phyloP scores from a whole-genome alignment of 148 eudicot species.

The Hydrangea macrophylla region DNA sequence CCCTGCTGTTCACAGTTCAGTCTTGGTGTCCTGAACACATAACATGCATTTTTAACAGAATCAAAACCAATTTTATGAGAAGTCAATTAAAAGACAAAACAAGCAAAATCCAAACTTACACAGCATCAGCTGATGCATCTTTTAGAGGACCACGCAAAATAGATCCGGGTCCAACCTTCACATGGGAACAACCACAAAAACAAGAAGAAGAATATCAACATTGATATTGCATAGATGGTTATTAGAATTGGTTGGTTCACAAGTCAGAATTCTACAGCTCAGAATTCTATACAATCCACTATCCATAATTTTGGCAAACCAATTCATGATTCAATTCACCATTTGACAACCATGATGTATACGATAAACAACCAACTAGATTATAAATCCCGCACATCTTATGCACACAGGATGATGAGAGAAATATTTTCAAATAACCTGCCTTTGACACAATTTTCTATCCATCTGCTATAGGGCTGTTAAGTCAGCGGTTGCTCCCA shows the following conservation, averaged over 20 bases:
- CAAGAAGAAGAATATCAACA: neutral
- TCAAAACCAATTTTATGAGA: neutral
- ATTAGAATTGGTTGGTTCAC: too few species aligned
- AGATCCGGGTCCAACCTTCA: constrained; percentile 92
- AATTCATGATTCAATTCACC: neutral
- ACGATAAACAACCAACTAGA: too few species aligned
- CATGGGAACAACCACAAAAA: constrained; percentile 8
- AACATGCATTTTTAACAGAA: constrained; percentile 9
- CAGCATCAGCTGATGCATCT: constrained; percentile 53
- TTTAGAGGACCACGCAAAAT: constrained; percentile 73
- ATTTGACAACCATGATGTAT: too few species aligned
- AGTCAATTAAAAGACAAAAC: constrained; percentile 3
- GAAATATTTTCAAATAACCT: too few species aligned
- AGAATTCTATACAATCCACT: neutral
- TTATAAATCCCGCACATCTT: too few species aligned
- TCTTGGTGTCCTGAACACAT: constrained; percentile 58
- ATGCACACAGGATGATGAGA: too few species aligned
- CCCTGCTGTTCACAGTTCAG: constrained; percentile 71
- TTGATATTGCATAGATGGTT: too few species aligned
- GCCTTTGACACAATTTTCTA: too few species aligned
- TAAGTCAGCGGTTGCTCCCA: too few species aligned
- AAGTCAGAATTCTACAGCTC: too few species aligned
- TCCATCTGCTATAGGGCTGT: too few species aligned
- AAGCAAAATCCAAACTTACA: constrained; percentile 48
- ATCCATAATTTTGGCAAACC: neutral